Percentiles rank a stretch among this genome's conserved stretches.
Evolutionary conservation across 2,329 filamentous ascomycete genomes (phyloP).

Genomic region (Aspergillus vadensis): DNA sequence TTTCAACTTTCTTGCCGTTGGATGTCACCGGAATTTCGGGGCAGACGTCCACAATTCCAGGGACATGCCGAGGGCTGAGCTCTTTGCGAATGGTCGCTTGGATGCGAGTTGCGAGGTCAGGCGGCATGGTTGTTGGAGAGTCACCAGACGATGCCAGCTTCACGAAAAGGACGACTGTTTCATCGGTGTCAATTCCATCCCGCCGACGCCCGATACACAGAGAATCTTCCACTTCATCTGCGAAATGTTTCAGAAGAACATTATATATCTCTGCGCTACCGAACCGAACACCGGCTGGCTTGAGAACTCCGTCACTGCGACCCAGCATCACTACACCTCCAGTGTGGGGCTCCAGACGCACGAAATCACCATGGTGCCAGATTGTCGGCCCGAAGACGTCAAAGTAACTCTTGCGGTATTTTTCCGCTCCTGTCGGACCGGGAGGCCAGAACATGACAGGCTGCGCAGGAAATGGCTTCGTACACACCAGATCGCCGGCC

Average conservation of each 20-base stretch:
- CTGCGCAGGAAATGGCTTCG: conserved; percentile 83
- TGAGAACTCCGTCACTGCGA: conserved; percentile 87
- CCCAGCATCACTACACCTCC: conserved; percentile 88
- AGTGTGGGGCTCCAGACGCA: conserved; percentile 69
- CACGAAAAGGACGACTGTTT: conserved; percentile 85
- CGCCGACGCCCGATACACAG: conserved; percentile 80
- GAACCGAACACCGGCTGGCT: conserved; percentile 88
- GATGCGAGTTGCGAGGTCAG: conserved; percentile 64
- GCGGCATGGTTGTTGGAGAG: conserved; percentile 50
- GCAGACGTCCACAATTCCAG: conserved; percentile 77
- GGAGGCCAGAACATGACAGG: conserved; percentile 80
- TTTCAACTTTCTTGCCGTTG: conserved; percentile 98
- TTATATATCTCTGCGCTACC: conserved; percentile 97
- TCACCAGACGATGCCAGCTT: conserved; percentile 60
- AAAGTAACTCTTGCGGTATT: conserved; percentile 85
- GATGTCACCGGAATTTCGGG: conserved; percentile 86
- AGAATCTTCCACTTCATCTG: conserved; percentile 75
- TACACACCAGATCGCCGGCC: conserved; percentile 86
- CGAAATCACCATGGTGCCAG: conserved; percentile 96
- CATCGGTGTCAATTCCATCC: conserved; percentile 70
- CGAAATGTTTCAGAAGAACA: conserved; percentile 81
- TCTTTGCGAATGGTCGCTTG: conserved; percentile 71
- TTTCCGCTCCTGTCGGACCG: conserved; percentile 67
- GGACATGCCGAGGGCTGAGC: conserved; percentile 86
- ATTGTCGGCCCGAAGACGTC: conserved; percentile 68